Conservation (phyloP, 306 rosid genomes). For the Trifolium dubium region DNA sequence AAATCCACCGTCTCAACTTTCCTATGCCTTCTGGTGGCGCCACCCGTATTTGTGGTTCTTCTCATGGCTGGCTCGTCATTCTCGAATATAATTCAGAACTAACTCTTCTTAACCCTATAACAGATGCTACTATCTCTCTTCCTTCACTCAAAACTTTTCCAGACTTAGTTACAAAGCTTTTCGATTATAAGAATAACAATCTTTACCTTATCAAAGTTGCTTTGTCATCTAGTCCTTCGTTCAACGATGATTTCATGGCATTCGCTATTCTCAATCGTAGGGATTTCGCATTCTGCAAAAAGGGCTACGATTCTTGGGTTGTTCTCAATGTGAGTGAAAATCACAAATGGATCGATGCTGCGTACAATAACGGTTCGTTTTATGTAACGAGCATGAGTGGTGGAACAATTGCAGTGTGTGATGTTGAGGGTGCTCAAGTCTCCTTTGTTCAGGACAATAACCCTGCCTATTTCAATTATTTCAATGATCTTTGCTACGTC, state of each 20-base stretch:
- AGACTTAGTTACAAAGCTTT: slow-evolving; percentile 43
- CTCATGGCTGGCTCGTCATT: slow-evolving; percentile 66
- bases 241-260: slow-evolving; percentile 40
- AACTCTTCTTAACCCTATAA: neutral
- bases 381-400: slow-evolving; percentile 58
- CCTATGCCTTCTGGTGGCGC: slow-evolving; percentile 49
- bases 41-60: slow-evolving; percentile 33
- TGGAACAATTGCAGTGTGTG: slow-evolving; percentile 56
- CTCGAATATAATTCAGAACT: slow-evolving; percentile 52
- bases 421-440: slow-evolving; percentile 47
- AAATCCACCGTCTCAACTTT: slow-evolving; percentile 58
- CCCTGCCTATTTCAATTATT: slow-evolving; percentile 5
- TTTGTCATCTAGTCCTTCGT: slow-evolving; percentile 54
- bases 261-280: slow-evolving; percentile 52
- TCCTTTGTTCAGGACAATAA: slow-evolving; percentile 34
- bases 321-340: neutral
- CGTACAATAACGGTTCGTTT: slow-evolving; percentile 43
- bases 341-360: neutral
- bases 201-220: slow-evolving; percentile 55
- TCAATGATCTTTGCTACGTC: slow-evolving; percentile 53
- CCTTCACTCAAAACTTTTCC: slow-evolving; percentile 48
- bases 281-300: slow-evolving; percentile 49
- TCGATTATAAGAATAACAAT: slow-evolving; percentile 56
- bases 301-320: slow-evolving; percentile 56
- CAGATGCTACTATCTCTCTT: neutral